Conservation (phyloP, 2,329 filamentous ascomycete genomes). For the Epichloe scottii region DNA sequence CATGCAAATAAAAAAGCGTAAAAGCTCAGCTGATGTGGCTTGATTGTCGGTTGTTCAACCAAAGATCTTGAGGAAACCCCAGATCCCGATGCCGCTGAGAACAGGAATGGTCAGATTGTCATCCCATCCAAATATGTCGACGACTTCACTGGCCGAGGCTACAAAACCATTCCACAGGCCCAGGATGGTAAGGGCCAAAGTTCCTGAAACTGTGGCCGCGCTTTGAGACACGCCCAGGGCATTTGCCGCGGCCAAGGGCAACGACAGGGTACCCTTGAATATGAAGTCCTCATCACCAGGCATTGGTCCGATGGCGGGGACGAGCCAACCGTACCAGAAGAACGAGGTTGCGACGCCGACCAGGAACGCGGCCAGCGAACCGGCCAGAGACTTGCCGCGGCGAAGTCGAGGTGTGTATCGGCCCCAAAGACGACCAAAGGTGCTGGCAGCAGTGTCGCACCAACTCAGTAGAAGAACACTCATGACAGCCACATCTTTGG, state of each 20-base stretch:
- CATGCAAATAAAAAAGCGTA: too few relatives aligned
- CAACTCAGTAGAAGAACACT: slow-evolving; percentile 83
- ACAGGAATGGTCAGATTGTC: slow-evolving; percentile 96
- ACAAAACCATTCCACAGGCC: slow-evolving; percentile 80
- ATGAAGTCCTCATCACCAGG: slow-evolving; percentile 60
- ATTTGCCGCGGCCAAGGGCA: slow-evolving; percentile 49
- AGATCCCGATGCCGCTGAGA: slow-evolving; percentile 77
- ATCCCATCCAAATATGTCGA: slow-evolving; percentile 89
- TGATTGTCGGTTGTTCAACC: slow-evolving; percentile 29
- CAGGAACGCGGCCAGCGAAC: slow-evolving; percentile 70
- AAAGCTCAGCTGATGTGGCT: not conserved
- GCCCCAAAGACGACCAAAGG: slow-evolving; percentile 82
- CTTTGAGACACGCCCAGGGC: slow-evolving; percentile 47
- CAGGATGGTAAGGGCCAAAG: slow-evolving; percentile 64
- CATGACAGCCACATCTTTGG: slow-evolving; percentile 87
- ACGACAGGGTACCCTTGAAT: slow-evolving; percentile 63
- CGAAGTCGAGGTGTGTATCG: slow-evolving; percentile 78
- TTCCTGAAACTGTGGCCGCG: slow-evolving; percentile 53
- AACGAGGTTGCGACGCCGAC: slow-evolving; percentile 74
- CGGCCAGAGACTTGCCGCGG: slow-evolving; percentile 81
- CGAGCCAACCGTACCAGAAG: slow-evolving; percentile 81
- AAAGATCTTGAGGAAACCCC: slow-evolving; percentile 84
- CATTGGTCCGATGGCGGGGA: slow-evolving; percentile 53
- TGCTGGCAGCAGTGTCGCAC: slow-evolving; percentile 96
- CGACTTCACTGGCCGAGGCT: slow-evolving; percentile 77